Conservation (phyloP, 352 stramenopile species). For the Peronospora tabacina region DNA sequence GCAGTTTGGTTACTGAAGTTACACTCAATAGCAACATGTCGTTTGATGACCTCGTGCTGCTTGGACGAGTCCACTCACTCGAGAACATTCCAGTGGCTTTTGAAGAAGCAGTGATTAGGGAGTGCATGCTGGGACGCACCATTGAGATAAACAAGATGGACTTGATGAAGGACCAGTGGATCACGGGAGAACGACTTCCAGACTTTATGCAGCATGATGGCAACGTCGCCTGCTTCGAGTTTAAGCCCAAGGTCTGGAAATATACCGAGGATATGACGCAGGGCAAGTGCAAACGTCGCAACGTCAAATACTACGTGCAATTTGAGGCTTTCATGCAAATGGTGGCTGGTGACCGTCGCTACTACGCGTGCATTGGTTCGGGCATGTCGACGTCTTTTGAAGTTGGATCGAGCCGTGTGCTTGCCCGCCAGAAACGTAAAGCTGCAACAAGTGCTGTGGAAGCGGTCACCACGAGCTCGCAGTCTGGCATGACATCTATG, state of each 20-base stretch:
- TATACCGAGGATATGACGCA: conserved; percentile 86
- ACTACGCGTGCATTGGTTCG: conserved; percentile 81
- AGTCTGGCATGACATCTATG: conserved; percentile 29
- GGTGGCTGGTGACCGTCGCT: conserved; percentile 58
- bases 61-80: conserved; percentile 75
- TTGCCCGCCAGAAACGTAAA: conserved; percentile 81
- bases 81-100: conserved; percentile 82
- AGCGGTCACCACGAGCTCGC: conserved; percentile 11
- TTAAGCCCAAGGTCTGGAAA: conserved; percentile 88
- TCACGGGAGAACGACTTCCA: conserved; percentile 70
- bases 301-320: conserved; percentile 86
- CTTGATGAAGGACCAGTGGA: conserved; percentile 82
- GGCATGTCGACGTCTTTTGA: conserved; percentile 84
- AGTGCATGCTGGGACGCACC: conserved; percentile 78
- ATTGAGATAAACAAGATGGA: conserved; percentile 75
- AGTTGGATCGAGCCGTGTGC: conserved; percentile 73
- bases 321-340: conserved; percentile 83
- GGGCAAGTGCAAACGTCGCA: conserved; percentile 82
- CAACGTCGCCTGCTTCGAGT: conserved; percentile 75
- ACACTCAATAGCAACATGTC: conserved; percentile 76
- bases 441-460: conserved; percentile 38
- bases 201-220: conserved; percentile 75
- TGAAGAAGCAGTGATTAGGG: conserved; percentile 71
- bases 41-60: conserved; percentile 73
- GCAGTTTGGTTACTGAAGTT: conserved; percentile 74